Evolutionary conservation across 2,329 filamentous ascomycete genomes (phyloP).

Genomic region (Ophiostoma novo-ulmi): DNA sequence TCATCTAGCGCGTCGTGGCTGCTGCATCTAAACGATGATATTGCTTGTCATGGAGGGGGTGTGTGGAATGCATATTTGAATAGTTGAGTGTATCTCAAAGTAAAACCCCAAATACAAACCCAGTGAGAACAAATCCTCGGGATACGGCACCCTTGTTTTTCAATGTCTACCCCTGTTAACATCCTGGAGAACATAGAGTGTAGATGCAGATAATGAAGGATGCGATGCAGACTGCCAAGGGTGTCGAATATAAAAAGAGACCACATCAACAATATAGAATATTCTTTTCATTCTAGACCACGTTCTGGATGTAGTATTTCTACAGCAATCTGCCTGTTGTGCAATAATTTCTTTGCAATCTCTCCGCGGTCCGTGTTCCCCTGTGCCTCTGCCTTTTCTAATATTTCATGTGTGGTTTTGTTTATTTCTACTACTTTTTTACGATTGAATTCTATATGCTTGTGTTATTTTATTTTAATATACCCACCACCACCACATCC

Average conservation of each 20-base stretch:
- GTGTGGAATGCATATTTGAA: neutral
- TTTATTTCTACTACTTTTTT: neutral
- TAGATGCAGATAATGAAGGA: neutral
- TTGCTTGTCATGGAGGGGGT: no score
- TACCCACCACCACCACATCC: neutral
- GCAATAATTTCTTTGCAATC: conserved; percentile 4
- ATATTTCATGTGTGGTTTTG: neutral
- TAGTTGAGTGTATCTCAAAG: no score
- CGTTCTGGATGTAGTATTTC: conserved; percentile 9
- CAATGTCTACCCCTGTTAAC: no score
- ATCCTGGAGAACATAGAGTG: no score
- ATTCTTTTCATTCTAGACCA: conserved; percentile 9
- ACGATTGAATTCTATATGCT: neutral
- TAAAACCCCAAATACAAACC: no score
- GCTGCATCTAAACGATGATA: neutral
- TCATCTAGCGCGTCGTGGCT: neutral
- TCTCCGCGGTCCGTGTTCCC: neutral
- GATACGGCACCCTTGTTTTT: no score
- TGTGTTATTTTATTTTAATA: neutral
- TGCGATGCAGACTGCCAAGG: neutral
- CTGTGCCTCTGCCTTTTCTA: neutral
- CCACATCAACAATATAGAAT: neutral
- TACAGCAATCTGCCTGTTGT: neutral
- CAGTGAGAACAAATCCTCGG: no score
- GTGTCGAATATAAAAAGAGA: neutral